phyloP scores from a whole-genome alignment of 1,139 yeast genomes.

The Kluyveromyces marxianus region DNA sequence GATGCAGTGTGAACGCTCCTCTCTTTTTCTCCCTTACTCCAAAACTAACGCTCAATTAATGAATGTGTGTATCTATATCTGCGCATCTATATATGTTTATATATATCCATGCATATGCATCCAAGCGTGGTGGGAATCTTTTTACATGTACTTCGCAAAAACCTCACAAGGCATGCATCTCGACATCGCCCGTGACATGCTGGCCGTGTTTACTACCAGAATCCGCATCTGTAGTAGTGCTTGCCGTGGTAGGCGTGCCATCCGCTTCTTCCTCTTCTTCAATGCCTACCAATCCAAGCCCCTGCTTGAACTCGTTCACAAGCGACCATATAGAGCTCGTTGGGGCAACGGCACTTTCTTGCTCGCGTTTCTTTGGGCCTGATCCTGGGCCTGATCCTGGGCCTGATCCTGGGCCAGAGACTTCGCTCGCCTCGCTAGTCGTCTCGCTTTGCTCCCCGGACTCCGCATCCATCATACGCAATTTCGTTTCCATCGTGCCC shows the following conservation, averaged over 20 bases:
- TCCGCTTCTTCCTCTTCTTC: background rate
- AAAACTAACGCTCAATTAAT: no score
- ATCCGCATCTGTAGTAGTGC: background rate
- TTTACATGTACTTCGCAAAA: no score
- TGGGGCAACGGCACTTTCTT: background rate
- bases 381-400: background rate
- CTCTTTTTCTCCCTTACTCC: no score
- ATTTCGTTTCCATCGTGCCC: slow-evolving; percentile 54
- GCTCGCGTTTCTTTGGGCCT: background rate
- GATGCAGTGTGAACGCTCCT: background rate
- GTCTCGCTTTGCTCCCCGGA: no score
- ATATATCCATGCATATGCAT: no score
- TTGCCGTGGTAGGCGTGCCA: background rate
- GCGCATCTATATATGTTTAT: no score
- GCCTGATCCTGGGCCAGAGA: background rate
- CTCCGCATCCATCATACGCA: slow-evolving; percentile 30
- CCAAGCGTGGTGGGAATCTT: no score
- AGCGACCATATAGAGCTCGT: slow-evolving; percentile 5
- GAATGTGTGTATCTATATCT: no score
- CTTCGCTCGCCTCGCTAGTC: no score
- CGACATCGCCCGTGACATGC: no score
- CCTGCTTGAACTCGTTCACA: slow-evolving; percentile 7
- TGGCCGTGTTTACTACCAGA: background rate
- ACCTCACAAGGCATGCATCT: no score
- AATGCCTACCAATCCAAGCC: slow-evolving; percentile 1